Evolutionary conservation across 208 protist species (phyloP), one percentile per base, ranked within the genome.

Genomic region (Acanthamoeba sp.): DNA sequence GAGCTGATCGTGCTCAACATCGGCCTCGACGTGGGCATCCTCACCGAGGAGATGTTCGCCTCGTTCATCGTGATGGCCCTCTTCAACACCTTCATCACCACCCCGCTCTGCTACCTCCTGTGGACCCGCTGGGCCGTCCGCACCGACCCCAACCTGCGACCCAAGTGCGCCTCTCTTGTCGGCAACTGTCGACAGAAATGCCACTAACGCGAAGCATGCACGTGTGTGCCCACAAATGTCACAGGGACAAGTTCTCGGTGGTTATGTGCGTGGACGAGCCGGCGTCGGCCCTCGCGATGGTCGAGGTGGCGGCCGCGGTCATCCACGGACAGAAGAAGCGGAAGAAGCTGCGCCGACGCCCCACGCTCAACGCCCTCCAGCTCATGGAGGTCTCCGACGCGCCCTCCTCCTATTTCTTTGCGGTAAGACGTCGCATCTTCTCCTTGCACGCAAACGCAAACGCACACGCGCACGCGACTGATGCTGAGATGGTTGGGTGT

Each of bases 1-100:
- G 95, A 96, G 66, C 71, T 96, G 24, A 91, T 96, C 80, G 95
- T 97, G 29, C 88, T 97, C 7, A 97, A 97, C 40, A 95, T 97
- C 45, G 96, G 96, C 71, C 80, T 97, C 1, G 87, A 97, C 45
- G 73, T 84, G 29, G 66, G 89, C 34, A 93, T 96, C n/a, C 80
- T 97, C 14, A 89, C 93, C 45, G 20, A 69, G 55, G 62, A 91
- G 32, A 36, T 95, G 12, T 97, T 97, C 40, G 93, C 95, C 3
- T 80, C 95, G 38, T 95, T 96, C 57, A 95, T 97, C n/a, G 40
- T 97, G 16, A 97, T 97, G 96, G 95, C 96, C 27, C 71, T 97
- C 3, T 69, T 69, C 62, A 69, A 69, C 62, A 69, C 62, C 27
- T 69, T 76, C 66, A 76, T 76, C 32, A 76, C 66, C 36, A 76